Conservation (phyloP, 2,329 filamentous ascomycete genomes). For the Colletotrichum orbiculare region DNA sequence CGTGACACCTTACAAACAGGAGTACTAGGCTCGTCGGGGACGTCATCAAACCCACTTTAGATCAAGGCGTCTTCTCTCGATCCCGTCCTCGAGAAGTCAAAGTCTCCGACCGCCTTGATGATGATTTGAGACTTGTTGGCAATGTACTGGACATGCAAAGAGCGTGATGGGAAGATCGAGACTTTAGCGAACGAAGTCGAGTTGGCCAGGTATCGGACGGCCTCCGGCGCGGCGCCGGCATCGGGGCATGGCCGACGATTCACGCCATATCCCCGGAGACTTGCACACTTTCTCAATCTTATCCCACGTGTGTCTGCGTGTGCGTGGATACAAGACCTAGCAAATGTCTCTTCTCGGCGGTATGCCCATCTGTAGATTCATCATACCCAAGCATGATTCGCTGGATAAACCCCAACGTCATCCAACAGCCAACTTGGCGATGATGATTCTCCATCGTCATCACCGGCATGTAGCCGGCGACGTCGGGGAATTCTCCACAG, state of each 20-base stretch:
- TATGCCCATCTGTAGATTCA: background rate
- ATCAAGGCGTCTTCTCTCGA: no score
- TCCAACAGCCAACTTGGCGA: background rate
- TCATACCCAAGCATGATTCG: background rate
- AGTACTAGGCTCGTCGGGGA: no score
- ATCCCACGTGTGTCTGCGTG: background rate
- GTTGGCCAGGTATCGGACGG: conserved; percentile 1
- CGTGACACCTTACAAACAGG: no score
- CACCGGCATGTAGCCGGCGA: conserved; percentile 11
- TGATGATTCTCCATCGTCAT: background rate
- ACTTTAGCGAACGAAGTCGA: background rate
- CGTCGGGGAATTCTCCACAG: background rate
- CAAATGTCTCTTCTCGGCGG: no score
- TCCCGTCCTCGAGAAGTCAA: no score
- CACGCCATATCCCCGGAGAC: background rate
- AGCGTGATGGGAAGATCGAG: no score
- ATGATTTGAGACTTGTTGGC: no score
- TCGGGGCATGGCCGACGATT: conserved; percentile 13
- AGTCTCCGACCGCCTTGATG: no score
- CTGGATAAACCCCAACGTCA: background rate
- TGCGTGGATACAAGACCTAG: no score
- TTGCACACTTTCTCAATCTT: background rate
- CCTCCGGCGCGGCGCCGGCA: conserved; percentile 21
- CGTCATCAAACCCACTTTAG: no score
- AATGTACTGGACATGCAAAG: no score